A percentile compares a stretch with the other conserved stretches of the same genome.
These are phyloP conservation scores for Vitis riparia DNA, from an alignment of 164 flowering plant genomes.

Conservation along the genomic window DNA sequence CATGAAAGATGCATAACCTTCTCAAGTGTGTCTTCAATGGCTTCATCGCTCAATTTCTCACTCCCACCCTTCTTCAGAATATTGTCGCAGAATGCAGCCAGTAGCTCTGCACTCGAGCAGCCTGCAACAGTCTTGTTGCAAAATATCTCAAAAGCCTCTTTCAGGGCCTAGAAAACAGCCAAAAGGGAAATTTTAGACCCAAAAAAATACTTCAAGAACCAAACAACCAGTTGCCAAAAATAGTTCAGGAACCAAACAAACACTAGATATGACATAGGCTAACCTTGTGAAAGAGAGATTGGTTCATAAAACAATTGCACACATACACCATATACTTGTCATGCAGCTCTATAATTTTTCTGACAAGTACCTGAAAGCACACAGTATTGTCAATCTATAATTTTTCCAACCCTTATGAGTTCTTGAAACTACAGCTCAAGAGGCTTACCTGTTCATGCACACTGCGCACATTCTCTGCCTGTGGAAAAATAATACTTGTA, in stretches of 20 bases:
- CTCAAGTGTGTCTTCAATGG: slow-evolving; percentile 77
- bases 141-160: slow-evolving; percentile 39
- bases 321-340: slow-evolving; percentile 31
- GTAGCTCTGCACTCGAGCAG: slow-evolving; percentile 66
- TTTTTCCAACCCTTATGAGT: not conserved
- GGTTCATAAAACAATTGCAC: slow-evolving; percentile 21
- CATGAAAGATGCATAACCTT: slow-evolving; percentile 35
- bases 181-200: too few species aligned
- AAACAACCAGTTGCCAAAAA: too few species aligned
- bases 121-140: slow-evolving; percentile 72
- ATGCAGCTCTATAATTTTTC: slow-evolving; percentile 31
- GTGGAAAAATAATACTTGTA: slow-evolving; percentile 1
- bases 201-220: too few species aligned
- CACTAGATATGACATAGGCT: not conserved
- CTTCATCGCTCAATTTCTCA: slow-evolving; percentile 82
- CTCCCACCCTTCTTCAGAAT: slow-evolving; percentile 78
- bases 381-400: slow-evolving; percentile 1
- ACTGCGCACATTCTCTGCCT: slow-evolving; percentile 26
- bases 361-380: slow-evolving; percentile 57
- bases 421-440: not conserved
- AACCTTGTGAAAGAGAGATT: slow-evolving; percentile 30
- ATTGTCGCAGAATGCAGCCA: slow-evolving; percentile 80
- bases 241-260: too few species aligned
- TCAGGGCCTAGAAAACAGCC: slow-evolving; percentile 44
- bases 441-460: slow-evolving; percentile 36